Base-by-base conservation (phyloP, 225 moss, liverwort and hornwort species). In the Polytrichum commune region DNA sequence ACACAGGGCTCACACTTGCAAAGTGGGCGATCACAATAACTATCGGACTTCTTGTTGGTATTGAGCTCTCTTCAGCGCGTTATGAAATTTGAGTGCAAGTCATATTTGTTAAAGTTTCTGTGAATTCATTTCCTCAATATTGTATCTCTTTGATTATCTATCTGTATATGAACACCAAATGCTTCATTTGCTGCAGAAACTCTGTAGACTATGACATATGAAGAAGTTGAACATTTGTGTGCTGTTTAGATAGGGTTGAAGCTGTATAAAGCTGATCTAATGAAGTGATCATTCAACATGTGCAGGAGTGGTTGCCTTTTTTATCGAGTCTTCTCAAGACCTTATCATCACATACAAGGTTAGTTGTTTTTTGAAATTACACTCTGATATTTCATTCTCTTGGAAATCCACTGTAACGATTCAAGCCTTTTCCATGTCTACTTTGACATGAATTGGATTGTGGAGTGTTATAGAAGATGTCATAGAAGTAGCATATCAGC, bases 1-100 rank as follows among this genome's bases (percentile, higher is more conserved):
- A 92, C 69, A 95, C 94, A 13, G 94, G 94, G 8, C 75, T 89
- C 35, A 95, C 94, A 22, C 71, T 95, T 67, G 94, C 90, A 55
- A 95, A 95, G 69, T 95, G 92, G 92, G 81, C 76, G 23, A 84
- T 92, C 57, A 92, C 92, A 58, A 78, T 95, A 38, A 69, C 81
- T 32, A 87, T 90, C 53, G 94, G 94, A 63, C 38, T 90, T 65
- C 77, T 95, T 63, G 92, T 95, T 63, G 91, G 93, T 93, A 79
- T 77, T 58, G 20, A 58, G 24, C 7, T 58, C 8, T 4, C 8
- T 24, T 22, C 20, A 58, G 20, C 24, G 22, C 58, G 6, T 58
- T 20, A 22, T 58, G 58, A 24, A 24, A 58, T 58, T 23, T 58
- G 58, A 24, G 58, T 46, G 13, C 13, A 46, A 16, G 13, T 46